A percentile compares a stretch with the other conserved stretches of the same genome.
phyloP scores from a whole-genome alignment of 2,329 filamentous ascomycete genomes.

The Colletotrichum sp. region DNA sequence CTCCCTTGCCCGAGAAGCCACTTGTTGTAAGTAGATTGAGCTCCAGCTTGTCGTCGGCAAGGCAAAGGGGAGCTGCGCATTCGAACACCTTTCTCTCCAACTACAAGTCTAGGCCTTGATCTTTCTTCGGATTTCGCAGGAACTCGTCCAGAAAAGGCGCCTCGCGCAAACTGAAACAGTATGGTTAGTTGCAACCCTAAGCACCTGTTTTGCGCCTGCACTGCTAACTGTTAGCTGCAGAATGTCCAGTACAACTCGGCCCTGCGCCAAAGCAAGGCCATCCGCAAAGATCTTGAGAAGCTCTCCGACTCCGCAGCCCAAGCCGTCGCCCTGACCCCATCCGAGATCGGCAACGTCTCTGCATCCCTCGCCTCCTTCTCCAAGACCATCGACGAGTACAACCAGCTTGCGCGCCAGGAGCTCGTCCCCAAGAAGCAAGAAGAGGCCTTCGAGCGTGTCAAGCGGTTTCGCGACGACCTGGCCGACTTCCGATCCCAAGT shows the following conservation, averaged over 20 bases:
- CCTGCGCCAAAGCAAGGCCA: conserved; percentile 81
- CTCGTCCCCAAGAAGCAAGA: conserved; percentile 90
- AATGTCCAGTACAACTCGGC: conserved; percentile 87
- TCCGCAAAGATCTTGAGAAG: conserved; percentile 76
- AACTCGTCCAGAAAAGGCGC: background rate
- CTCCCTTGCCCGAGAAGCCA: conserved; percentile 9
- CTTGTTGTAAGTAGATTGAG: background rate
- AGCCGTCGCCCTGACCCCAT: conserved; percentile 65
- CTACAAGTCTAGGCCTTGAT: background rate
- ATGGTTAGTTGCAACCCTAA: background rate
- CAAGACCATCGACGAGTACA: conserved; percentile 92
- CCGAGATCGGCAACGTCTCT: conserved; percentile 71
- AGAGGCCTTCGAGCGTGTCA: conserved; percentile 85
- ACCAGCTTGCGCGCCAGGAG: conserved; percentile 83
- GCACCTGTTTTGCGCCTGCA: background rate
- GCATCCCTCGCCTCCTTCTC: conserved; percentile 80
- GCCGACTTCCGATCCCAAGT: conserved; percentile 80
- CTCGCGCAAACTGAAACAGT: background rate
- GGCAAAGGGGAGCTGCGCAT: background rate
- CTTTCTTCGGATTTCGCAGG: background rate
- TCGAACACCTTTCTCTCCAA: background rate
- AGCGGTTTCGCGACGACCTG: conserved; percentile 84
- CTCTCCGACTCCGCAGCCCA: conserved; percentile 65
- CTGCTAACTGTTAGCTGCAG: conserved; percentile 48
- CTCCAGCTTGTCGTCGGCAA: background rate